Base-by-base conservation (phyloP, 306 rosid genomes). In the Quillaja saponaria region DNA sequence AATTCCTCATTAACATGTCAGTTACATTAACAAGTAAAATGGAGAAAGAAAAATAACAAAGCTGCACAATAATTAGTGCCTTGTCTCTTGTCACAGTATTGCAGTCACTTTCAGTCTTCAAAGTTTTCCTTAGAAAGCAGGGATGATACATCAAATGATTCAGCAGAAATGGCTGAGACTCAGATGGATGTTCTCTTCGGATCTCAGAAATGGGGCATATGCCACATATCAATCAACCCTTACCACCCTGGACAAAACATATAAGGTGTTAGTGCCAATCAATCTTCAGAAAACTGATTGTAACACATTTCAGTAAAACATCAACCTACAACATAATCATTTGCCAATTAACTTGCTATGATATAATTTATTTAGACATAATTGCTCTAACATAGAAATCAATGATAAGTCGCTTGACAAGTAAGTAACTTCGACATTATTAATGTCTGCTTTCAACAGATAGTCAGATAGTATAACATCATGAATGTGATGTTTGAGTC, bases 161-260 rank as follows among this genome's bases (percentile, higher is more conserved):
- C 56, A 48, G 66, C 56, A 40, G 38, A 28, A n/a, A 41, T 19
- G 60, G 59, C 39, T 35, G 3, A 2, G 31, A 25, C 33, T 10
- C 35, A 39, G 60, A 69, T 12, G 53, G 48, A 41, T 10, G 20
- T 21, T 49, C 57, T 59, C 61, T 55, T 17, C 6, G 31, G 5
- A 44, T 25, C n/a, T n/a, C 21, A 6, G 25, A 42, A 6, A 38
- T 35, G n/a, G n/a, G n/a, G n/a, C 19, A 8, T 49, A n/a, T 46
- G 21, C 34, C 2, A 54, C 56, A 58, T 13, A 40, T 14, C 20
- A 49, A 55, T 76, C 49, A 77, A 8, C 78, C 78, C 74, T 77
- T 77, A 20, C 59, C 59, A 13, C 78, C 78, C 78, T 71, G 67
- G 34, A 49, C 52, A 13, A 46, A 52, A 16, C 13, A 44, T 33